Conservation (phyloP, 306 rosid species). For the Biancaea sappan region DNA sequence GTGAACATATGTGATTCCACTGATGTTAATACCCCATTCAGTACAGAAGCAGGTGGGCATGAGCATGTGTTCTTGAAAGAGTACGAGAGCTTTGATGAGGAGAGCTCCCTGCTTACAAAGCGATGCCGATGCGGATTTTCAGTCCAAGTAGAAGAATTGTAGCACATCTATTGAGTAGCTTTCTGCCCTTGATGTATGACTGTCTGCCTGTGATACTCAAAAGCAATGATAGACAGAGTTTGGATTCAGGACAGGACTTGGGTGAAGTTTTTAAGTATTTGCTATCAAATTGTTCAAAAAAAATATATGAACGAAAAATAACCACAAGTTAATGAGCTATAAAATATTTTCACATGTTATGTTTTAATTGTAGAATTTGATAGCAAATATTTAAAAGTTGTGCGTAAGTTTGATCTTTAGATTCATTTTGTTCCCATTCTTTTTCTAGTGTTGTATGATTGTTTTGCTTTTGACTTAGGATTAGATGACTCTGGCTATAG, state of each 20-base stretch:
- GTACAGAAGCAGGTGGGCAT: conserved; percentile 46
- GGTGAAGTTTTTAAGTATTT: too few species aligned
- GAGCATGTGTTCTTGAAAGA: conserved; percentile 79
- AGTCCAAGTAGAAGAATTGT: conserved; percentile 81
- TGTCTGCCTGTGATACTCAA: conserved; percentile 7
- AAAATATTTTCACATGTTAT: background rate
- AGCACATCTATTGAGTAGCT: conserved; percentile 30
- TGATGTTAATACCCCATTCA: conserved; percentile 29
- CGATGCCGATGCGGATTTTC: conserved; percentile 86
- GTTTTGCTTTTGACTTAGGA: background rate
- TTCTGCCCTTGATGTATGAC: background rate
- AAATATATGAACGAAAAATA: background rate
- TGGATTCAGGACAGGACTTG: background rate
- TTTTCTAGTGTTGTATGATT: background rate
- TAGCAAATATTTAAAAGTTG: background rate
- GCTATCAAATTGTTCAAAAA: background rate
- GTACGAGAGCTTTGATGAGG: conserved; percentile 62
- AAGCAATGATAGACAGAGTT: conserved; percentile 7
- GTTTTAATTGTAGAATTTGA: background rate
- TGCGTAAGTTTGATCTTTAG: background rate
- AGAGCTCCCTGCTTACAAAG: conserved; percentile 58
- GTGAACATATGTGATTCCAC: conserved; percentile 23
- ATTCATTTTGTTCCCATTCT: too few species aligned
- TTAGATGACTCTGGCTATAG: background rate
- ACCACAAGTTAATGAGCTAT: too few species aligned